Base-by-base conservation (phyloP, 129 eudicot genomes). In the Logfia minima region DNA sequence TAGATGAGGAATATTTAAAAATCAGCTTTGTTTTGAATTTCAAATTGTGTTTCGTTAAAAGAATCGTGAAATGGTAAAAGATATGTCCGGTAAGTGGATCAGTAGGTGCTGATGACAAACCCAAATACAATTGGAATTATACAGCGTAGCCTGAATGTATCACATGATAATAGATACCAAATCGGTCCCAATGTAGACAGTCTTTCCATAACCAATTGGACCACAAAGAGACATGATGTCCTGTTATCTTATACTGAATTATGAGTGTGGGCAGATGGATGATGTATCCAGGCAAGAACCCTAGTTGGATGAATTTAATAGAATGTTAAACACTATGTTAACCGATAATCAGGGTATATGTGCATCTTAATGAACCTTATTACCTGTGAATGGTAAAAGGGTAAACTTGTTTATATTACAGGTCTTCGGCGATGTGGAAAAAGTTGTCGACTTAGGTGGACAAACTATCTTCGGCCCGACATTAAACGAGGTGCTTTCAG, bases 391-490 rank as follows among this genome's bases (percentile, higher is more conserved):
- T 34, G 35, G 39, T 32, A 76, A 66, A 66, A 65, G 4, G 73
- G 73, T 52, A 52, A 31, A 34, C 52, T 48, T 34, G 66, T 1
- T 29, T 23, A 37, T 75, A 66, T 21, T 17, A 56, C 31, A 93
- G 97, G 98, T 77, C 96, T 93, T 48, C 81, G 41, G 9, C 87
- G 96, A 43, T 88, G 96, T 83, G 98, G 98, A 68, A 93, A 93
- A 85, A 93, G 98, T 79, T 93, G 98, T 73, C 89, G 98, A 22
- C 98, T 93, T 61, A 85, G 98, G 24, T 93, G 98, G 98, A 81
- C 86, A 31, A 93, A 93, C 76, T 93, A 93, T 78, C 94, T 93
- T 43, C 86, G 97, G 48, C 96, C 98, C 22, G 91, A 90, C 79
- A 93, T 93, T n/a, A 90, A 84, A 67, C 87, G 98, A 4, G 98